phyloP scores from a whole-genome alignment of 768 basidiomycete genomes.

The Agrocybe pediades region DNA sequence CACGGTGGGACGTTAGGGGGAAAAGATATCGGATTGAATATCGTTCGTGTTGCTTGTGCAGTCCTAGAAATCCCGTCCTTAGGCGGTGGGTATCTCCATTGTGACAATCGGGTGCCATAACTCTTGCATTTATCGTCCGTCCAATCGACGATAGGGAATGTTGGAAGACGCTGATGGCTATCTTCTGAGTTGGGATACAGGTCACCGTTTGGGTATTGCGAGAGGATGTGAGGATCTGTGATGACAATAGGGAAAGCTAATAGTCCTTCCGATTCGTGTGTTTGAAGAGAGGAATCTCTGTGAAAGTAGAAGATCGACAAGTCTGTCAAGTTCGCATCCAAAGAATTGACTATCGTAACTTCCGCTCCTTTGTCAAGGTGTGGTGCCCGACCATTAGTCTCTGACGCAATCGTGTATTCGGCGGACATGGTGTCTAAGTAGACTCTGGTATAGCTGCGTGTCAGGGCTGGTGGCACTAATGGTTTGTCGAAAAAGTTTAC shows the following conservation, averaged over 20 bases:
- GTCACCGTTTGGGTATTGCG: slow-evolving; percentile 53
- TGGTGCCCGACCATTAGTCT: background rate
- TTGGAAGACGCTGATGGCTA: slow-evolving; percentile 41
- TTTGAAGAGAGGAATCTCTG: background rate
- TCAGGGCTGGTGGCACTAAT: slow-evolving; percentile 54
- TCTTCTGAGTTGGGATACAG: slow-evolving; percentile 36
- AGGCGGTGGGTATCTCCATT: slow-evolving; percentile 57
- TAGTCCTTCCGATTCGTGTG: slow-evolving; percentile 10
- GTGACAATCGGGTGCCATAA: slow-evolving; percentile 54
- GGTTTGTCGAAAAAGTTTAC: slow-evolving; percentile 57
- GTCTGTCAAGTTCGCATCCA: slow-evolving; percentile 37
- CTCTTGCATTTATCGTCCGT: slow-evolving; percentile 41
- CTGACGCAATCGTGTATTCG: slow-evolving; percentile 26
- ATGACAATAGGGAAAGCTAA: slow-evolving; percentile 69
- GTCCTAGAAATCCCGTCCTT: slow-evolving; percentile 1
- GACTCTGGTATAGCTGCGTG: slow-evolving; percentile 54
- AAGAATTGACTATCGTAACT: background rate
- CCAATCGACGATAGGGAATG: slow-evolving; percentile 67
- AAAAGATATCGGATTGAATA: no score
- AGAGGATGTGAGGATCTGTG: slow-evolving; percentile 65
- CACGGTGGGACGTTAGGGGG: no score
- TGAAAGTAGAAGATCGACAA: slow-evolving; percentile 60
- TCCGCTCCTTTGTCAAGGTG: background rate
- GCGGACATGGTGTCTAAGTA: slow-evolving; percentile 44
- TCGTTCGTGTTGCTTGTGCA: background rate